A percentile compares a stretch with the other conserved stretches of the same genome.
phyloP scores from a whole-genome alignment of 2,329 filamentous ascomycete genomes.

The Tolypocladium endophyticum region DNA sequence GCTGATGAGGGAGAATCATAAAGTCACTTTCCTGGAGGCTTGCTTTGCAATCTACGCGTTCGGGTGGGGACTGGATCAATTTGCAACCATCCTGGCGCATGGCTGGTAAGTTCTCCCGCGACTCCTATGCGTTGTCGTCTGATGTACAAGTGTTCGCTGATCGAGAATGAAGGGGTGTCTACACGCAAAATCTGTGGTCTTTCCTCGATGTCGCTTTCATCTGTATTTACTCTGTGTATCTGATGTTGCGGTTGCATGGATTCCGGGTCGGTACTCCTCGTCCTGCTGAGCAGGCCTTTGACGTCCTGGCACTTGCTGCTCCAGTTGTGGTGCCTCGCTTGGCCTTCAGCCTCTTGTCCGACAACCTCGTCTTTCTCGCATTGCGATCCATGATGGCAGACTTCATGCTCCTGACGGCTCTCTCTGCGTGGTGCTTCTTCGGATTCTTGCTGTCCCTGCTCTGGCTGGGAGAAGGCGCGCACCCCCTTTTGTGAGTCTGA shows the following conservation, averaged over 20 bases:
- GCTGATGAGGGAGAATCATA: constrained; percentile 50
- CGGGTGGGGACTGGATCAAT: constrained; percentile 71
- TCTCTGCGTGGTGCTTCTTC: constrained; percentile 75
- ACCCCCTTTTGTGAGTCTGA: constrained; percentile 42
- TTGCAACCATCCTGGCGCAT: constrained; percentile 68
- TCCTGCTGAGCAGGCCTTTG: constrained; percentile 56
- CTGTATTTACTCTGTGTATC: constrained; percentile 59
- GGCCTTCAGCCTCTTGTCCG: constrained; percentile 73
- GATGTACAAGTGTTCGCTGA: background rate
- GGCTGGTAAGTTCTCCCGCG: constrained; percentile 35
- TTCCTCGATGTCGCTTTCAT: constrained; percentile 75
- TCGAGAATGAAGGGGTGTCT: constrained; percentile 52
- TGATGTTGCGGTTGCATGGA: constrained; percentile 57
- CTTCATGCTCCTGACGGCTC: constrained; percentile 64
- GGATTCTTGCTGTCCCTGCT: constrained; percentile 71
- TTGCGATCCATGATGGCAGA: constrained; percentile 78
- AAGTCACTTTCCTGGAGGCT: constrained; percentile 48
- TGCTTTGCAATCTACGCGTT: constrained; percentile 63
- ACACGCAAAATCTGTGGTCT: constrained; percentile 82
- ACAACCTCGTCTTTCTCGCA: constrained; percentile 75
- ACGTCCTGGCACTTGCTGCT: constrained; percentile 69
- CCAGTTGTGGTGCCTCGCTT: constrained; percentile 68
- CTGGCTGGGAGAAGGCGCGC: constrained; percentile 61
- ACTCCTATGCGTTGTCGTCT: no score
- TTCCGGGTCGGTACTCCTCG: constrained; percentile 37